Base-by-base conservation (phyloP, 768 basidiomycete genomes). In the Lactifluus echinatus region DNA sequence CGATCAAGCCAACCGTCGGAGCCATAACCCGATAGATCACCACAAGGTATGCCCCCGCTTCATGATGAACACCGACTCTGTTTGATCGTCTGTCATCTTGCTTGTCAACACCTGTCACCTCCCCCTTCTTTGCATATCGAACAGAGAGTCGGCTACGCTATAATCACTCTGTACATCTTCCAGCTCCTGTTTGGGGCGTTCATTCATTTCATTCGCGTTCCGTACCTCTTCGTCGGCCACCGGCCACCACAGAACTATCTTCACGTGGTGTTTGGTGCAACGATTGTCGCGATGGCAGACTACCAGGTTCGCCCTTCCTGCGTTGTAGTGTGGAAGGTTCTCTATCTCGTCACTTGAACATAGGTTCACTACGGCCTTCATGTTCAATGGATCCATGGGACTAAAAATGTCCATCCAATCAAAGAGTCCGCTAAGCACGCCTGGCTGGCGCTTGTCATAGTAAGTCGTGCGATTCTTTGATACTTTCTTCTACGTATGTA, bases 121-220 rank as follows among this genome's bases (percentile, higher is more conserved):
- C 48, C 33, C 39, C n/a, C 19, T 40, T n/a, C 5, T 21, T n/a
- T n/a, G n/a, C n/a, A 10, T 12, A 28, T 11, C 19, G 4, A 75
- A 63, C 70, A 82, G 74, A 75, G 73, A 66, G 71, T 75, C 37
- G 83, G 83, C 14, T 65, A 80, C 39, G 73, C 74, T 8, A 72
- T 85, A 43, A 70, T 84, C 39, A 70, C 78, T 43, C 68, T 86
- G 8, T 84, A 84, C 66, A 52, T 79, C 53, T 56, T 70, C 4
- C 83, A 85, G 66, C 47, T 79, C 34, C 3, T 71, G 2, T 59
- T 82, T 24, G 83, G 84, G 21, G 55, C 67, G 1, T 49, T 79
- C 66, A 76, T 81, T 44, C 83, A 86, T 66, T 78, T 66, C 50
- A 58, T 79, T 68, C 84, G 84, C 65, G 59, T 66, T 0, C 68